A percentile compares a stretch with the other conserved stretches of the same genome.
Conservation (phyloP, 1,284 basidiomycete species). For the Puccinia coronata region DNA sequence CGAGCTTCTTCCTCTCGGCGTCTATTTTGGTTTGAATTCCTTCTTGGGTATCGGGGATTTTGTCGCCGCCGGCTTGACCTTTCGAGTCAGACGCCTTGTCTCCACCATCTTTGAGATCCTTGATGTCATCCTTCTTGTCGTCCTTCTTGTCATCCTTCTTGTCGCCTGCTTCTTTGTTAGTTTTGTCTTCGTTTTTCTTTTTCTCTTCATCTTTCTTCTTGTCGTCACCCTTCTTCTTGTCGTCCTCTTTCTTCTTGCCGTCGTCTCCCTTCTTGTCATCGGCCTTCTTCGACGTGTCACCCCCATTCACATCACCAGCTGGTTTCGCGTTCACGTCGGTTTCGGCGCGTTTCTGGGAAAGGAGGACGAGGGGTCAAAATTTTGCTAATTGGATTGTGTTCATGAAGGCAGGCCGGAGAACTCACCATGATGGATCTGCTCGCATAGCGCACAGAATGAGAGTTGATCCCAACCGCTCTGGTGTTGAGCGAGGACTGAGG, state of each 20-base stretch:
- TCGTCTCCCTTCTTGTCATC: not conserved
- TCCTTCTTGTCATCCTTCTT: not conserved
- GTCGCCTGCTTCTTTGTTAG: not conserved
- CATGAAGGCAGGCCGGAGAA: not conserved
- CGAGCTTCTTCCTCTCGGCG: not conserved
- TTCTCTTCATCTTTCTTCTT: not conserved
- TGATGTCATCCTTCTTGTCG: not conserved
- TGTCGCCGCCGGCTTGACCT: not conserved
- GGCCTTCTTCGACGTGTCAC: not conserved
- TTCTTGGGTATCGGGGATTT: not conserved
- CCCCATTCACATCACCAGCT: not conserved
- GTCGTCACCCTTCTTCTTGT: not conserved
- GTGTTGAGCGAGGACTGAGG: not conserved
- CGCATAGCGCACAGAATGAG: not conserved
- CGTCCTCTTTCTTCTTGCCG: not conserved
- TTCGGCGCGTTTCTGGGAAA: not conserved
- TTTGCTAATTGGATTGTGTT: not conserved
- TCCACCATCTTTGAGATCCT: not conserved
- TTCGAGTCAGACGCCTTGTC: not conserved
- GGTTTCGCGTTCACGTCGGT: not conserved
- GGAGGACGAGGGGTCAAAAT: too few relatives aligned
- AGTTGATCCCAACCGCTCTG: not conserved
- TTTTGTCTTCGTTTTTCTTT: not conserved
- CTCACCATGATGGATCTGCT: conserved; percentile 4
- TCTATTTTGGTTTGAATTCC: not conserved